These are phyloP conservation scores for Croton laevigatus DNA, from an alignment of 441 rosid species.

Conservation along the genomic window DNA sequence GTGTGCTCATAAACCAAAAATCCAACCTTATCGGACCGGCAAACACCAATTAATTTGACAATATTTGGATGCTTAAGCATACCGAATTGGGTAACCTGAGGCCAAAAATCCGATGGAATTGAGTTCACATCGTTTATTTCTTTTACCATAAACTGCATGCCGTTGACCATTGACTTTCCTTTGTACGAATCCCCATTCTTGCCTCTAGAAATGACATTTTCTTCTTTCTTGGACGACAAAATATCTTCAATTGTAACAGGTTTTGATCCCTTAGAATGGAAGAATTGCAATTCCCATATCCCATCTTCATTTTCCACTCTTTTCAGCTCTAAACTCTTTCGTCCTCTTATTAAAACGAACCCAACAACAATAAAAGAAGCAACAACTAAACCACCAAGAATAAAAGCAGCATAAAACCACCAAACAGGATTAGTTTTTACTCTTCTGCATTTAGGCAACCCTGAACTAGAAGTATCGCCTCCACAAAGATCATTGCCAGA, in stretches of 20 bases:
- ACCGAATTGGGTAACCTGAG: conserved; percentile 32
- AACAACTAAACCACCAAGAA: conserved; percentile 33
- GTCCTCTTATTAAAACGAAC: conserved; percentile 29
- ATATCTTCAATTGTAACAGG: conserved; percentile 41
- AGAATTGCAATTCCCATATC: conserved; percentile 62
- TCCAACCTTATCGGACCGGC: conserved; percentile 46
- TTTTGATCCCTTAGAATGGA: conserved; percentile 43
- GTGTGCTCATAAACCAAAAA: conserved; percentile 53
- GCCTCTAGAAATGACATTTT: conserved; percentile 43
- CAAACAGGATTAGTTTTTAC: conserved; percentile 30
- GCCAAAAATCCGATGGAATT: conserved; percentile 32
- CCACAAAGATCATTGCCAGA: conserved; percentile 68
- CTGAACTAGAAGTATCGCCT: conserved; percentile 29
- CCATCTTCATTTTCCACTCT: conserved; percentile 66
- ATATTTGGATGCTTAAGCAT: conserved; percentile 58
- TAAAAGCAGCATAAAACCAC: conserved; percentile 48
- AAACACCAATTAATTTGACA: conserved; percentile 46
- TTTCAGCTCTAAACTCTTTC: conserved; percentile 35
- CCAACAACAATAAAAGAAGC: conserved; percentile 33
- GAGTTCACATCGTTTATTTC: conserved; percentile 36
- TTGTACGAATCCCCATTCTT: conserved; percentile 30
- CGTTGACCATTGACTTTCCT: conserved; percentile 34
- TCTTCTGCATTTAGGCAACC: conserved; percentile 54
- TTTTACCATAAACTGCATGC: conserved; percentile 43
- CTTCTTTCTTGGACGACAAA: conserved; percentile 40